Evolutionary conservation across 495 filamentous ascomycete species (phyloP).

Genomic region (Podospora appendiculata): DNA sequence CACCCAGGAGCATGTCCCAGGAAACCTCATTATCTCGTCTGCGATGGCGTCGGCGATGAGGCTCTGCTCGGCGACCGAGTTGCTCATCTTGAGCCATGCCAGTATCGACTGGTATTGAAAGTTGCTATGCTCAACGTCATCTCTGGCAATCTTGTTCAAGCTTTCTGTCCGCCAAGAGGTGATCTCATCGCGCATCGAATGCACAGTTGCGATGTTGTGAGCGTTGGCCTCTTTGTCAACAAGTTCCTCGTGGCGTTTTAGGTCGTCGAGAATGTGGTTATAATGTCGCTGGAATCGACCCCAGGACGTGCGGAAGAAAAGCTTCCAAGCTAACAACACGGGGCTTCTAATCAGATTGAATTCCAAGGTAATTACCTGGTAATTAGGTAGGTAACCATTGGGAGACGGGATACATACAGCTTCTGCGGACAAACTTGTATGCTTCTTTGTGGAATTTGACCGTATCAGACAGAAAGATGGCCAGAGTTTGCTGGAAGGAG

Average conservation of each 20-base stretch:
- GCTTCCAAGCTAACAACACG: conserved; percentile 29
- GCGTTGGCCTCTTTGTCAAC: conserved; percentile 31
- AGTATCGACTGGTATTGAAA: conserved; percentile 15
- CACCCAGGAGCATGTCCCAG: conserved; percentile 23
- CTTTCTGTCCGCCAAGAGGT: conserved; percentile 13
- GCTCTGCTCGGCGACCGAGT: conserved; percentile 15
- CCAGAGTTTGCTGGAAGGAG: conserved; percentile 31
- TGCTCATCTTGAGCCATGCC: conserved; percentile 21
- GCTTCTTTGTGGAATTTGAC: conserved; percentile 37
- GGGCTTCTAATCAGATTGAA: background rate
- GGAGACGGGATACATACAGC: conserved; percentile 17
- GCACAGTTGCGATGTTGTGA: conserved; percentile 11
- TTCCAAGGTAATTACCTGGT: too few relatives aligned
- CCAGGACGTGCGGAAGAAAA: conserved; percentile 36
- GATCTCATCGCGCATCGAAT: conserved; percentile 11
- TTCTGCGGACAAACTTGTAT: conserved; percentile 36
- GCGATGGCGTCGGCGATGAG: conserved; percentile 14
- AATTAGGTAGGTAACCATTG: background rate
- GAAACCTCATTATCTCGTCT: conserved; percentile 8
- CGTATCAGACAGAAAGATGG: conserved; percentile 36
- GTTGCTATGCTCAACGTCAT: conserved; percentile 13
- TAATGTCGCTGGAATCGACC: conserved; percentile 32
- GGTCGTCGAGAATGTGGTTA: conserved; percentile 27
- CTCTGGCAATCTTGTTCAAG: conserved; percentile 7
- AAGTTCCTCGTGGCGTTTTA: conserved; percentile 26